A percentile compares a stretch with the other conserved stretches of the same genome.
Evolutionary conservation across 352 stramenopile genomes (phyloP).

Genomic region (Phytopythium oedochilum): DNA sequence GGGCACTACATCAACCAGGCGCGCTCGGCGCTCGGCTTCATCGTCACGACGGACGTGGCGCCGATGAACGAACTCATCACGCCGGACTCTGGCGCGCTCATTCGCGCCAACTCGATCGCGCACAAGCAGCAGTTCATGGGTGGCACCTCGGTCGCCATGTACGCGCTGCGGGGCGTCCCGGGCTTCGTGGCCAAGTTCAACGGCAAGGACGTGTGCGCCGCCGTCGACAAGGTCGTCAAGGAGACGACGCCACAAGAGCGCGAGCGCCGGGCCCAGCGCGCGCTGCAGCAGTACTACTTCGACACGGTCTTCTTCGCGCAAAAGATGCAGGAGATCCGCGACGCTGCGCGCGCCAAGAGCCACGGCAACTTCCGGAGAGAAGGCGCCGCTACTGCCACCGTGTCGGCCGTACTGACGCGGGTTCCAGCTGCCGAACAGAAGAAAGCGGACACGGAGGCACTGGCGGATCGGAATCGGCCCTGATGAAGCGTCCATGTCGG

Average conservation of each 20-base stretch:
- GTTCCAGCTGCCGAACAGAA: too few relatives aligned
- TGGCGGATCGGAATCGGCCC: too few relatives aligned
- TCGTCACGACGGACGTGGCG: constrained; percentile 43
- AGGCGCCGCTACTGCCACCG: not conserved
- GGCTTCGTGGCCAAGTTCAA: constrained; percentile 40
- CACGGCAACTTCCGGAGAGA: constrained; percentile 15
- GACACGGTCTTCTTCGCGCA: constrained; percentile 60
- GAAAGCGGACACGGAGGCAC: too few relatives aligned
- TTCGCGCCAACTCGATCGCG: constrained; percentile 13
- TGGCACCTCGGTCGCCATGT: constrained; percentile 21
- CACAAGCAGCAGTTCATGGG: constrained; percentile 29
- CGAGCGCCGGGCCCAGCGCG: not conserved
- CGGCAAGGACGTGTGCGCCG: constrained; percentile 30
- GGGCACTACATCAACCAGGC: constrained; percentile 68
- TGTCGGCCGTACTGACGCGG: too few relatives aligned
- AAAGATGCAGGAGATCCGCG: constrained; percentile 44
- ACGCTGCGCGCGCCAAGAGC: constrained; percentile 23
- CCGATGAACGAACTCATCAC: constrained; percentile 65
- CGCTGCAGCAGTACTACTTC: constrained; percentile 50
- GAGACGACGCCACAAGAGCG: constrained; percentile 1
- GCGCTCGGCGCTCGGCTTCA: constrained; percentile 30
- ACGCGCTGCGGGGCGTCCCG: constrained; percentile 18
- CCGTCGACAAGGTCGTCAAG: constrained; percentile 23
- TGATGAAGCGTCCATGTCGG: too few relatives aligned
- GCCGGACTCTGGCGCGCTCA: constrained; percentile 11